Base-by-base conservation (phyloP, 2,329 filamentous ascomycete species). In the Chaetomium olivaceum region DNA sequence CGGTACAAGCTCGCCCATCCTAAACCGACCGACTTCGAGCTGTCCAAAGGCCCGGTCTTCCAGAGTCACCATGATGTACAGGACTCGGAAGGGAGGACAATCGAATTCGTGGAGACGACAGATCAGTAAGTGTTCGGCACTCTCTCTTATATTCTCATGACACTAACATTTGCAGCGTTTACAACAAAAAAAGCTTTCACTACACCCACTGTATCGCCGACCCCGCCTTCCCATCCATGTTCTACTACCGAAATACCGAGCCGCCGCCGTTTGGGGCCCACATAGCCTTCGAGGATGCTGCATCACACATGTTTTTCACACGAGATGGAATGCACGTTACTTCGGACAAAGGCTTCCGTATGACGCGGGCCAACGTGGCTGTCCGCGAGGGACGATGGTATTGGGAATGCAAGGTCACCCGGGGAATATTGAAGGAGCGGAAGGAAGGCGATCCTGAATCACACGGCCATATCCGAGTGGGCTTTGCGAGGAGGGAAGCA, bases 171-270 rank as follows among this genome's bases (percentile, higher is more conserved):
- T 83, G 82, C 73, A 86, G 85, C 73, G 85, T 87, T 19, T 85
- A 81, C 65, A 89, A 89, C 70, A 88, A 89, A 72, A 88, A 87
- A 73, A 86, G 89, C 63, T 98, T 94, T 76, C 90, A 92, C 66
- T 98, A 98, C 76, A 91, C 89, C 36, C 91, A 93, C 72, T 96
- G 92, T 75, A 93, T 97, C 70, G 92, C 93, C 71, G 93, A 97
- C 71, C 92, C 93, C 1, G 83, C 86, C 23, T 97, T 97, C 74
- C 89, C 92, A 7, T 92, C 93, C 69, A 93, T 89, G 69, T 87
- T 96, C 73, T 95, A 91, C 81, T 97, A 96, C 78, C 90, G 93
- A 67, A 89, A 92, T 71, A 95, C 92, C 52, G 95, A 98, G 74
- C 87, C 91, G 6, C 88, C 88, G 66, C 95, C 96, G 0, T 93